A percentile compares a stretch with the other conserved stretches of the same genome.
These are phyloP conservation scores for Castanea mollissima DNA, from an alignment of 306 rosid genomes.

Conservation along the genomic window DNA sequence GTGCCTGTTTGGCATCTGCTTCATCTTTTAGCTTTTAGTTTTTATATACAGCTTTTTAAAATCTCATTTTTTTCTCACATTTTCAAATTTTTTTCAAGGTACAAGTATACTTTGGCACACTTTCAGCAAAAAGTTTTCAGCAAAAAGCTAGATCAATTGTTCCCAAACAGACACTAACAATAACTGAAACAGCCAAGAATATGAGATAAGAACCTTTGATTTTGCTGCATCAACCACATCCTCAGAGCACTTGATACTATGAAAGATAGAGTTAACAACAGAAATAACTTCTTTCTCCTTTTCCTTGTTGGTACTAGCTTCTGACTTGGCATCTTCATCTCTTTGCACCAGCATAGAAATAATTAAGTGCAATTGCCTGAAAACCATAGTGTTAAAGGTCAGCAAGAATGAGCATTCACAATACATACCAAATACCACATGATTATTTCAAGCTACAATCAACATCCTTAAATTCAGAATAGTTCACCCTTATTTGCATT, in stretches of 20 bases:
- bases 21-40: too few species aligned
- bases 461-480: neutral
- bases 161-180: neutral
- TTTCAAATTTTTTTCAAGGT: too few species aligned
- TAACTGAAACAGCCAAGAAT: slow-evolving; percentile 6
- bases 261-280: slow-evolving; percentile 59
- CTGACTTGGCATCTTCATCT: slow-evolving; percentile 84
- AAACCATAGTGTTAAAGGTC: slow-evolving; percentile 17
- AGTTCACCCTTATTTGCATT: neutral
- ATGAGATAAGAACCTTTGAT: slow-evolving; percentile 61
- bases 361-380: slow-evolving; percentile 79
- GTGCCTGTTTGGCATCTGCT: too few species aligned
- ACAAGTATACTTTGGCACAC: too few species aligned
- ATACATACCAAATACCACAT: neutral
- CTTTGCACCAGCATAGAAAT: slow-evolving; percentile 73
- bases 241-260: slow-evolving; percentile 72
- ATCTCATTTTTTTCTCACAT: too few species aligned
- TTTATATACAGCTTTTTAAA: too few species aligned
- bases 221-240: slow-evolving; percentile 69
- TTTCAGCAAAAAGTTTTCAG: too few species aligned
- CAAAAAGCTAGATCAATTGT: too few species aligned
- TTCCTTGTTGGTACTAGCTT: slow-evolving; percentile 48
- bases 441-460: too few species aligned
- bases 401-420: slow-evolving; percentile 22
- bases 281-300: slow-evolving; percentile 64